phyloP scores from a whole-genome alignment of 2,329 filamentous ascomycete genomes.

The Cercospora citrullina region DNA sequence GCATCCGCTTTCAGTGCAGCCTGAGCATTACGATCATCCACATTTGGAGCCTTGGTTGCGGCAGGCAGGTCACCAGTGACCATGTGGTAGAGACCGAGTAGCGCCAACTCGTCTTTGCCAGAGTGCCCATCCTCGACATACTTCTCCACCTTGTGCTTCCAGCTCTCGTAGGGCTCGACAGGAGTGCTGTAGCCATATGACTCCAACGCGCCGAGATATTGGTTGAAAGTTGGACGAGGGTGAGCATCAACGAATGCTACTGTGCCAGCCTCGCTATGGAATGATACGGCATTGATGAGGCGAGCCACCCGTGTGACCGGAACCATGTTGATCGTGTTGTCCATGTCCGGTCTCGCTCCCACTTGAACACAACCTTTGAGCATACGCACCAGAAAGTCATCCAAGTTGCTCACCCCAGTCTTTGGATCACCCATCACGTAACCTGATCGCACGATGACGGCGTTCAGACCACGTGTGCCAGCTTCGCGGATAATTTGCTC shows the following conservation, averaged over 20 bases:
- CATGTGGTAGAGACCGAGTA: slow-evolving; percentile 75
- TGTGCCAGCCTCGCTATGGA: slow-evolving; percentile 52
- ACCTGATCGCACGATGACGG: slow-evolving; percentile 76
- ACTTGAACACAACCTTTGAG: slow-evolving; percentile 86
- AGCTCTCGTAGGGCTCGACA: slow-evolving; percentile 65
- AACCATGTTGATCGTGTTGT: slow-evolving; percentile 86
- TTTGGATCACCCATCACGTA: slow-evolving; percentile 76
- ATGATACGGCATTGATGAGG: slow-evolving; percentile 72
- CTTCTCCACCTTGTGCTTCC: slow-evolving; percentile 66
- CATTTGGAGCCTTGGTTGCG: slow-evolving; percentile 69
- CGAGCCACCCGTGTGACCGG: slow-evolving; percentile 80
- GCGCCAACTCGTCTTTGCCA: slow-evolving; percentile 67
- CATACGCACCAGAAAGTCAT: slow-evolving; percentile 88
- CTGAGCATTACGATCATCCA: slow-evolving; percentile 71
- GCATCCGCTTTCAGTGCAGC: slow-evolving; percentile 64
- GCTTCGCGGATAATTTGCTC: slow-evolving; percentile 75
- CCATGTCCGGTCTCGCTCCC: slow-evolving; percentile 68
- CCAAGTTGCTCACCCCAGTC: slow-evolving; percentile 72
- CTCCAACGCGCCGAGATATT: slow-evolving; percentile 70
- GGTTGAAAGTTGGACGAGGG: slow-evolving; percentile 73
- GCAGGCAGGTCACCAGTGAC: slow-evolving; percentile 68
- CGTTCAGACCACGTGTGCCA: slow-evolving; percentile 71
- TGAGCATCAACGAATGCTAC: slow-evolving; percentile 80
- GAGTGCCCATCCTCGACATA: slow-evolving; percentile 63
- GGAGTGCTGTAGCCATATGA: slow-evolving; percentile 72